Evolutionary conservation across 2,329 filamentous ascomycete species (phyloP).

Genomic region (Pseudogymnoascus sp.): DNA sequence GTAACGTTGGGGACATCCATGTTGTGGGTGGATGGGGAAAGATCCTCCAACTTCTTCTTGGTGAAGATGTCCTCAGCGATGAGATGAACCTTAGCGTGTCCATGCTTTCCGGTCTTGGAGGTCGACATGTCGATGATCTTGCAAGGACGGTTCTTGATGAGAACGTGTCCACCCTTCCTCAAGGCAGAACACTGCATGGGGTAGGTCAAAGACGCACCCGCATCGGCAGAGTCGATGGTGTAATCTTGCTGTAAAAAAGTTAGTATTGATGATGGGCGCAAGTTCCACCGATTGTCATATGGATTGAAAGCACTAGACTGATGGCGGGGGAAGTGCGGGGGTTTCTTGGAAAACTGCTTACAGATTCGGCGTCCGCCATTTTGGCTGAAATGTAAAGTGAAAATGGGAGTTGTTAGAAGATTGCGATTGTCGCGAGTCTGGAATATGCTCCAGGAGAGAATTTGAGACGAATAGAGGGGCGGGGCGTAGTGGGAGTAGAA

Average conservation of each 20-base stretch:
- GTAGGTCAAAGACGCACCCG: slow-evolving; percentile 88
- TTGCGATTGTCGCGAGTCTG: slow-evolving; percentile 1
- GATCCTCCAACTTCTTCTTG: slow-evolving; percentile 98
- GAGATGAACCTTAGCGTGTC: slow-evolving; percentile 99
- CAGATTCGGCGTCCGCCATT: slow-evolving; percentile 57
- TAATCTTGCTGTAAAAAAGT: slow-evolving; percentile 30
- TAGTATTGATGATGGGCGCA: slow-evolving; percentile 4
- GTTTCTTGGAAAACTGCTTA: slow-evolving; percentile 33
- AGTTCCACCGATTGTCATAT: neutral
- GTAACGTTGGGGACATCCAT: slow-evolving; percentile 95
- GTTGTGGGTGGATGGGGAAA: slow-evolving; percentile 95
- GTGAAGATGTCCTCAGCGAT: slow-evolving; percentile 99
- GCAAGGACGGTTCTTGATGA: slow-evolving; percentile 98
- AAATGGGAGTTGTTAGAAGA: slow-evolving; percentile 17
- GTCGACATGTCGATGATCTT: slow-evolving; percentile 99
- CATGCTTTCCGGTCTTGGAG: slow-evolving; percentile 99
- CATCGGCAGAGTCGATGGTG: slow-evolving; percentile 89
- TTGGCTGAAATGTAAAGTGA: slow-evolving; percentile 33
- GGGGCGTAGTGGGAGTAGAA: slow-evolving; percentile 18
- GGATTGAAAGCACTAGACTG: slow-evolving; percentile 20
- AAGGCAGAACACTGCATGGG: slow-evolving; percentile 99
- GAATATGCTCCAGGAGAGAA: slow-evolving; percentile 16
- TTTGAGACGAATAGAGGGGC: slow-evolving; percentile 17
- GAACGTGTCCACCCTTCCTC: slow-evolving; percentile 98
- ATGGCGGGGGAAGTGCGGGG: slow-evolving; percentile 26